Base-by-base conservation (phyloP, 225 moss, liverwort and hornwort species). In the Pleurozium schreberi region DNA sequence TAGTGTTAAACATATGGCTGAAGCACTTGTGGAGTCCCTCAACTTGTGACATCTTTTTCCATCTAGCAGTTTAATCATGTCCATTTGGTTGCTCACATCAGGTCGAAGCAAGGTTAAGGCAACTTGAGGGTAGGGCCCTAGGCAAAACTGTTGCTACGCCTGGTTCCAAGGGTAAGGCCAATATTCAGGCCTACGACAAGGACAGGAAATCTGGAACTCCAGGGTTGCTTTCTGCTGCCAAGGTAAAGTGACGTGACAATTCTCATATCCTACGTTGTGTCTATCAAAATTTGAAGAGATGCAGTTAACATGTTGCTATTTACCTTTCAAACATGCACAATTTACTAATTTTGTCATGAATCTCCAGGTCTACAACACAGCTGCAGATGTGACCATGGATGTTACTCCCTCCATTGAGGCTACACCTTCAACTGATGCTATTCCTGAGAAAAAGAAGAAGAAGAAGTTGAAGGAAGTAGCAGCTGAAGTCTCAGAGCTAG, bases 41-140 rank as follows among this genome's bases (percentile, higher is more conserved):
- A 27, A 18, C 78, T 25, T 17, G 27, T n/a, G n/a, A n/a, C n/a
- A 57, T 57, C n/a, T 79, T 78, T 27, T 11, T 11, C 79, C 36
- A 25, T 38, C 38, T 25, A 53, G 53, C 15, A 77, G 15, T 53
- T 77, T 15, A 77, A 53, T 77, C 23, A 57, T 80, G 67, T 58
- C 55, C 47, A 69, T 80, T 68, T 87, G 80, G 59, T 80, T 81
- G 59, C 69, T 69, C 47, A 47, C 38, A 45, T 73, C 83, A 89
- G 83, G 95, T 96, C 42, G 95, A 96, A 91, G 95, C 93, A 57
- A 90, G 95, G 84, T 92, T 96, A 43, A 90, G 96, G 88, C 95
- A 95, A 85, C 88, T 96, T 49, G 94, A 96, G 75, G 96, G 96
- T 76, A 94, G 95, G 83, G 92, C 92, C 52, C 60, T 96, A 8